Conservation (phyloP, 192 early-diverging fungal genomes). For the Backusella tuberculispora region DNA sequence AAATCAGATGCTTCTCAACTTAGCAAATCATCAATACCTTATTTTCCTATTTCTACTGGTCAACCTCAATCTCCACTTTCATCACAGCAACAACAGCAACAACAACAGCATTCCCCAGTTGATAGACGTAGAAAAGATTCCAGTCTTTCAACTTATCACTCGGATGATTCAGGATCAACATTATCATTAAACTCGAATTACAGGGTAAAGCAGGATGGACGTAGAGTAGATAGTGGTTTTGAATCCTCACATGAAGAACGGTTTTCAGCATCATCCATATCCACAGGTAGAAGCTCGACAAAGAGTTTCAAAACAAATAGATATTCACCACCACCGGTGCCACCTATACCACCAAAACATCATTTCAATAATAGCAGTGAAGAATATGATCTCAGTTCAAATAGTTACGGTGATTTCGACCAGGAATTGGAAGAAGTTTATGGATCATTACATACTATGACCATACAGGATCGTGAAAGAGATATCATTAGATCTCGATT, state of each 20-base stretch:
- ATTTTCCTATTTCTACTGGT: neutral
- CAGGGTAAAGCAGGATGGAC: constrained; percentile 21
- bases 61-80: neutral
- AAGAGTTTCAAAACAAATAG: constrained; percentile 28
- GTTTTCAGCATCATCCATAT: constrained; percentile 29
- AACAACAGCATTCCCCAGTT: neutral
- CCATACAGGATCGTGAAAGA: constrained; percentile 22
- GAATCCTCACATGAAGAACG: constrained; percentile 40
- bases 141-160: constrained; percentile 18
- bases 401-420: constrained; percentile 26
- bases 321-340: constrained; percentile 37
- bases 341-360: constrained; percentile 32
- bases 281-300: constrained; percentile 26
- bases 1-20: constrained; percentile 1
- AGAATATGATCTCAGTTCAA: neutral
- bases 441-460: constrained; percentile 30
- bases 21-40: neutral
- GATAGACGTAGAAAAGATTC: constrained; percentile 31
- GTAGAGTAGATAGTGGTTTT: constrained; percentile 45
- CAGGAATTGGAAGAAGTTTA: constrained; percentile 31
- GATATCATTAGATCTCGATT: constrained; percentile 26
- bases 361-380: neutral
- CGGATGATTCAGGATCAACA: constrained; percentile 26
- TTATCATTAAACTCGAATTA: constrained; percentile 26
- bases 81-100: neutral